Percentiles rank a stretch among this genome's conserved stretches.
Conservation (phyloP, 768 basidiomycete species). For the Trametes villosa region DNA sequence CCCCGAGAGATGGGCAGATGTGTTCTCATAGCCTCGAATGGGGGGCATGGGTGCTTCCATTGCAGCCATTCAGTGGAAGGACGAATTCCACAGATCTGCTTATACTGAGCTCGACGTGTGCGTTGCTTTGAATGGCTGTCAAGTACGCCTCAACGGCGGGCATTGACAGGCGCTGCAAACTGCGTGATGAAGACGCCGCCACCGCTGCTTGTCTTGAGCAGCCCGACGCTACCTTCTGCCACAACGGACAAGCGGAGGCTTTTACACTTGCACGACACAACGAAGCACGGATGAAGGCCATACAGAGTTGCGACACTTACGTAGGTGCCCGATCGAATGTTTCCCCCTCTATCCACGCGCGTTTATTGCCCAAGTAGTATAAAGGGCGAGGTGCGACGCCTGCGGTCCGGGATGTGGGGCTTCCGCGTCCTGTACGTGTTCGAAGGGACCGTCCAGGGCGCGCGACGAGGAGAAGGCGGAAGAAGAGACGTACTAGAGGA, state of each 20-base stretch:
- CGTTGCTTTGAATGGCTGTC: neutral
- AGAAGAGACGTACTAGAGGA: slow-evolving; percentile 17
- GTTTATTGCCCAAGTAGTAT: slow-evolving; percentile 15
- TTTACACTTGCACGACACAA: neutral
- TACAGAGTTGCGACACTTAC: slow-evolving; percentile 17
- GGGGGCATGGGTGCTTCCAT: too few species aligned
- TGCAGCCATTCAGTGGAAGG: too few species aligned
- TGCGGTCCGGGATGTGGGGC: slow-evolving; percentile 4
- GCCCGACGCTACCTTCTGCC: neutral
- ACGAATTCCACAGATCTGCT: too few species aligned
- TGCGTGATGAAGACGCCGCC: neutral
- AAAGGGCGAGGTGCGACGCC: slow-evolving; percentile 8
- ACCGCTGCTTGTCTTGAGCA: neutral
- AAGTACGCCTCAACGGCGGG: neutral
- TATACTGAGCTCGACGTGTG: too few species aligned
- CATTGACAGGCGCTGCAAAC: neutral
- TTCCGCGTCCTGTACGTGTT: slow-evolving; percentile 9
- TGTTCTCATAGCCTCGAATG: too few species aligned
- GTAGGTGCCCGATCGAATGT: slow-evolving; percentile 16
- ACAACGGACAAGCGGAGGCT: neutral
- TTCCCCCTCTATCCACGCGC: slow-evolving; percentile 13
- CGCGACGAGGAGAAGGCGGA: slow-evolving; percentile 10
- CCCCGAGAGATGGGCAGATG: too few species aligned
- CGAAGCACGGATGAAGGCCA: neutral
- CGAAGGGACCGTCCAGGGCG: slow-evolving; percentile 3